These are phyloP conservation scores for Magnusiomyces clavatus DNA, from an alignment of 1,139 yeast genomes.

Conservation along the genomic window DNA sequence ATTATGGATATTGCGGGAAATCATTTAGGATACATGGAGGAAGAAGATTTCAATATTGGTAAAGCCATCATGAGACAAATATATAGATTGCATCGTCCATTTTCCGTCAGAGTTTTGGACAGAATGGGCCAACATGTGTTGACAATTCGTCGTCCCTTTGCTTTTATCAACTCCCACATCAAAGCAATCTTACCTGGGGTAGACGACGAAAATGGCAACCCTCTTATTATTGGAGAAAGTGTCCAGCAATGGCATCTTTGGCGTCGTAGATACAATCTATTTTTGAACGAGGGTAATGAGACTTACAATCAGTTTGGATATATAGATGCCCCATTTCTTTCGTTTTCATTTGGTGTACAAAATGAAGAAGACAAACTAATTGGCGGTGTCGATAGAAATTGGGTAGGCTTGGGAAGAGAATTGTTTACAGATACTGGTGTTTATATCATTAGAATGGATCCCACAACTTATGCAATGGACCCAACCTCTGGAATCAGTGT, in stretches of 20 bases:
- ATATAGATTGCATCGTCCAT: conserved; percentile 78
- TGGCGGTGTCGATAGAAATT: conserved; percentile 80
- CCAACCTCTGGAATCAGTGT: conserved; percentile 13
- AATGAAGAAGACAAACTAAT: conserved; percentile 52
- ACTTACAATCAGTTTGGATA: conserved; percentile 68
- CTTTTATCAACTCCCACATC: conserved; percentile 82
- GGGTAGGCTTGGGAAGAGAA: conserved; percentile 93
- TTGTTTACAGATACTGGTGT: conserved; percentile 92
- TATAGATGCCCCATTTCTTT: conserved; percentile 78
- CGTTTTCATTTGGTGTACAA: conserved; percentile 76
- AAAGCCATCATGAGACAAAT: conserved; percentile 73
- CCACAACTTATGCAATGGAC: conserved; percentile 43
- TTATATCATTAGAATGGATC: conserved; percentile 78
- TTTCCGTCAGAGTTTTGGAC: conserved; percentile 73
- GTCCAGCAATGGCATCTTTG: conserved; percentile 92
- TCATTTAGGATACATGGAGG: conserved; percentile 73
- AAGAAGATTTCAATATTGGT: conserved; percentile 63
- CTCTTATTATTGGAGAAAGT: conserved; percentile 69
- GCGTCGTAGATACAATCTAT: conserved; percentile 81
- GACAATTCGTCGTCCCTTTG: conserved; percentile 65
- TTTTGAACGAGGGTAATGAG: conserved; percentile 31
- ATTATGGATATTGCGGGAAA: conserved; percentile 68
- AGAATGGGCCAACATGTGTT: conserved; percentile 58
- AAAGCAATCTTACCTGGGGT: conserved; percentile 53
- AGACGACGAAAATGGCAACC: conserved; percentile 31